Evolutionary conservation across 352 stramenopile species (phyloP), one percentile per base, ranked within the genome.

Genomic region (Elongisporangium senticosum): DNA sequence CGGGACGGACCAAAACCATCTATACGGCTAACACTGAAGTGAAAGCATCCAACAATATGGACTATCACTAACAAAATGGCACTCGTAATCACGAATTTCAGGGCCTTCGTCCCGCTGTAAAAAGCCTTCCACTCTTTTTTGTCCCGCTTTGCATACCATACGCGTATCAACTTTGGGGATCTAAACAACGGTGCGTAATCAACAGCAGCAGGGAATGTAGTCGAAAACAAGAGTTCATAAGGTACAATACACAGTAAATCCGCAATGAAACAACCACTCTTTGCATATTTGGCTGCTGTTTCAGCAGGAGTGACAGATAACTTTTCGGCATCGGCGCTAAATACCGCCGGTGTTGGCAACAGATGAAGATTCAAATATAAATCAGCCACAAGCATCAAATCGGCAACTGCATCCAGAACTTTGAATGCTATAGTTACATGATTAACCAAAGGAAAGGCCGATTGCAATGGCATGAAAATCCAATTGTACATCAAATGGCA

Each of bases 281-380:
- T 62, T 1, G 64, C 43, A 33, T 85, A 71, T 23, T 74, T 68
- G 3, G 51, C 56, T 7, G 68, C 72, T 0, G 73, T 65, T 2
- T 69, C 64, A 17, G 57, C 51, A 19, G 67, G 47, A 1, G 68
- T 51, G 3, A 60, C 48, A 15, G 33, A 17, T 20, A 75, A 23
- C 37, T 65, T 76, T 55, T 79, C 77, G 15, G 69, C 53, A 15
- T 65, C 33, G 33, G 33, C 11, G 33, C 33, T 43, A 4, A 43
- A 43, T 6, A 4, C 22, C 14, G 43, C 53, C 1, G 21, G 47
- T 5, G 51, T 68, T 49, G 63, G 69, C 2, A 62, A 64, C 39
- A 88, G 47, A 28, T 88, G 75, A 7, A 77, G 62, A 19, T 72
- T 84, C 21, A 84, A 17, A 58, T 85, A 88, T 15, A 85, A 63